Evolutionary conservation across 306 rosid genomes (phyloP).

Genomic region (Morella rubra): DNA sequence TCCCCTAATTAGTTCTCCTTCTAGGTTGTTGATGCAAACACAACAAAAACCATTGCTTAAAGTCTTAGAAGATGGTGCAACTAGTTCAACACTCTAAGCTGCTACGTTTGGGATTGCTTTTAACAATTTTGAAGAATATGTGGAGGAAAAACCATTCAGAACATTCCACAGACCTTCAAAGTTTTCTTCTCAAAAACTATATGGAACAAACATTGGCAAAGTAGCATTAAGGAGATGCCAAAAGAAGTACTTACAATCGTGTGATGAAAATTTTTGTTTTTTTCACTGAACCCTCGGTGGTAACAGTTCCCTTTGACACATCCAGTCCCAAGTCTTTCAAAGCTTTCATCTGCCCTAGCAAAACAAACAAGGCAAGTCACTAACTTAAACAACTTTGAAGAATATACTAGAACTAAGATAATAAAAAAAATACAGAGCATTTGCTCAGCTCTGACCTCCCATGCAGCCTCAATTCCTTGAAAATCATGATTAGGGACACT

Average conservation of each 20-base stretch:
- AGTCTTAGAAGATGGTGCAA: not conserved
- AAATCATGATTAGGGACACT: not conserved
- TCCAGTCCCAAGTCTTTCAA: conserved; percentile 86
- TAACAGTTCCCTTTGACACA: conserved; percentile 86
- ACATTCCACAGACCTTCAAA: not conserved
- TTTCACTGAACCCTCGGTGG: conserved; percentile 75
- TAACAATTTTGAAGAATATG: not conserved
- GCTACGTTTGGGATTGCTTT: not conserved
- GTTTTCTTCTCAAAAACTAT: not conserved
- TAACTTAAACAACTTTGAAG: conserved; percentile 20
- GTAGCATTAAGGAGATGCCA: not conserved
- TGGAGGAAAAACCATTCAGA: not conserved
- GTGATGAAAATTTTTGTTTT: conserved; percentile 70
- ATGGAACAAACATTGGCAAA: not conserved
- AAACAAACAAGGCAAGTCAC: conserved; percentile 25
- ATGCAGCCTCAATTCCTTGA: not conserved
- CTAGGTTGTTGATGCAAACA: not conserved
- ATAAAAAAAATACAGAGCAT: not conserved
- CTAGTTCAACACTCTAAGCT: not conserved
- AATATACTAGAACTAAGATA: not conserved
- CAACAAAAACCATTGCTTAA: not conserved
- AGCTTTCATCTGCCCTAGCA: conserved; percentile 74
- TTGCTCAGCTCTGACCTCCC: not conserved
- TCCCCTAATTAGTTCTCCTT: not conserved
- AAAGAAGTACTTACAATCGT: conserved; percentile 55